Base-by-base conservation (phyloP, 306 rosid species). In the Rosa rugosa region DNA sequence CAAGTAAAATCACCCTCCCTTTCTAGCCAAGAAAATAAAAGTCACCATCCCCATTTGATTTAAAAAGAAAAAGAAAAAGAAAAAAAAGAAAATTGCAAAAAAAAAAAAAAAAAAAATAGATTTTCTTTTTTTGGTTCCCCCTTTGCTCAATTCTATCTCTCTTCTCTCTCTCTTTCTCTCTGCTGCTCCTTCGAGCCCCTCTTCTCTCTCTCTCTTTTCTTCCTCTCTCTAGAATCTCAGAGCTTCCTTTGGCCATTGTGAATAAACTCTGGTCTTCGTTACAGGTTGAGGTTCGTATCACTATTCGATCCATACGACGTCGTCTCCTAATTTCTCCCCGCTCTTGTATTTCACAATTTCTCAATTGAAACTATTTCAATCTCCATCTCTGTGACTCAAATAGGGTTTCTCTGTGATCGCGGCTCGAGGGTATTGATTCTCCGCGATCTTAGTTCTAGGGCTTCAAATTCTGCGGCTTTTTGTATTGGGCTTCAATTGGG, bases 141-240 rank as follows among this genome's bases (percentile, higher is more conserved):
- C 88, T 80, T 76, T 81, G 90, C 80, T 80, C 87, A 77, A 72
- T 72, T 80, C 80, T 78, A 79, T 71, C 69, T 80, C 78, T 77
- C 77, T 64, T 59, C 62, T 11, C 16, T 50, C 22, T 50, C n/a
- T 42, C 73, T 63, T 5, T 56, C 82, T 25, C 41, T 71, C 67
- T 77, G 78, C 90, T 87, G 91, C 89, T 84, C 75, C 85, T 84
- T 72, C 86, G 81, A 73, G 83, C 88, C 83, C 59, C 73, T 66
- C 73, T 38, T 81, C 79, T 71, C 69, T 79, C 47, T 73, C 69
- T 53, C 51, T 81, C 80, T 66, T 13, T 42, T 27, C 40, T 44
- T 76, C 46, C 67, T 82, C 88, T 89, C 85, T 93, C 87, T 84
- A 86, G 80, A 89, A 86, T 88, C 94, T 91, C 91, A 85, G 83